Evolutionary conservation across 2,329 filamentous ascomycete species (phyloP), one percentile per base, ranked within the genome.

Genomic region (Trichoderma sp.): DNA sequence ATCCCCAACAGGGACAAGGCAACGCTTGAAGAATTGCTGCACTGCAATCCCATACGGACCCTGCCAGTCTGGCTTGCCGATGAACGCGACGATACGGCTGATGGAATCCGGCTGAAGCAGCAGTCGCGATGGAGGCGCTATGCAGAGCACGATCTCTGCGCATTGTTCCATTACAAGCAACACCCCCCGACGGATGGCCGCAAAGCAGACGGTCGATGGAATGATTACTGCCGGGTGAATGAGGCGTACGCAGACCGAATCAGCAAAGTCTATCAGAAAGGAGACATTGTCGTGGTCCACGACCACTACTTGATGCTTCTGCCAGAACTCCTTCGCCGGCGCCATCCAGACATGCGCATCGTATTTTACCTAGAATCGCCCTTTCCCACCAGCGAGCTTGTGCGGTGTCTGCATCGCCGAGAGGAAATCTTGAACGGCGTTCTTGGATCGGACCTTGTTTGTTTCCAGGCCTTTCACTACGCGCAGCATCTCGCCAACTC

Each of bases 391-490:
- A 96, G 92, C 83, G 95, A 98, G 80, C 97, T 97, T 77, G 87
- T 97, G 78, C 89, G 94, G 55, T 97, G 94, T 78, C 83, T 97
- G 68, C 91, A 92, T 34, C 89, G 92, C 72, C 89, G 95, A 73
- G 97, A 97, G 79, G 93, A 97, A 77, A 85, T 98, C 6, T 83
- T 98, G 11, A 92, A 95, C 72, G 95, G 95, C 51, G 88, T 97
- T 52, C 84, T 98, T 54, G 94, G 94, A 18, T 88, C 94, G 65
- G 97, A 97, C 79, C 89, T 97, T 83, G 88, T 98, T 72, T 94
- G 93, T 0, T 97, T 98, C 82, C 95, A 97, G 79, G 95, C 94
- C 6, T 95, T 93, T 81, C 96, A 93, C 78, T 97, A 97, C 79
- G 94, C 94, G 11, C 89, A 94, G 24, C 95, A 98, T 79, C 97